These are phyloP conservation scores for Talaromyces thailandensis DNA, from an alignment of 495 filamentous ascomycete species.

Conservation along the genomic window DNA sequence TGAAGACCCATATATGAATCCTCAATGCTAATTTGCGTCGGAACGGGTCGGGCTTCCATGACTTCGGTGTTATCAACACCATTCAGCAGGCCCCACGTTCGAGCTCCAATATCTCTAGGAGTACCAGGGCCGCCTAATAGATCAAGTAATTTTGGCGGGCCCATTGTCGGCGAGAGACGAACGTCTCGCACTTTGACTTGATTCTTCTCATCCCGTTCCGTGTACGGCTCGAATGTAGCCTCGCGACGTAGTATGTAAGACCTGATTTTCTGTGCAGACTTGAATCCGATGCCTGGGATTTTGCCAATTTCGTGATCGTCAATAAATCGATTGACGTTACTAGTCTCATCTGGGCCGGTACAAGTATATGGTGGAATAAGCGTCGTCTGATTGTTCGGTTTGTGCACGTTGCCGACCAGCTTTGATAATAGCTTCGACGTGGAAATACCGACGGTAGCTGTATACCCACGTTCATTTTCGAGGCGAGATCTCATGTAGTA, in stretches of 20 bases:
- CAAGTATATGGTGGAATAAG: slow-evolving; percentile 55
- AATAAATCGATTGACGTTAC: slow-evolving; percentile 59
- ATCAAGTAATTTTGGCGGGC: slow-evolving; percentile 48
- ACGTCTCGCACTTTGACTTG: slow-evolving; percentile 56
- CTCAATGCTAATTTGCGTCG: slow-evolving; percentile 89
- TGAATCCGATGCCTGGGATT: slow-evolving; percentile 80
- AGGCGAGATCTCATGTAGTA: slow-evolving; percentile 59
- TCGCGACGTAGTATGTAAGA: slow-evolving; percentile 45
- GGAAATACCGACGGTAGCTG: slow-evolving; percentile 76
- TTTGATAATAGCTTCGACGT: slow-evolving; percentile 82
- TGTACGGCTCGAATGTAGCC: slow-evolving; percentile 22
- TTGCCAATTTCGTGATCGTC: slow-evolving; percentile 69
- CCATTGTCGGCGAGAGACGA: slow-evolving; percentile 51
- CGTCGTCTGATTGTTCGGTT: slow-evolving; percentile 78
- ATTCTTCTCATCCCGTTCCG: slow-evolving; percentile 25
- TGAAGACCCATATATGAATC: slow-evolving; percentile 72
- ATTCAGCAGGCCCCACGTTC: slow-evolving; percentile 78
- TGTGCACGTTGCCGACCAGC: slow-evolving; percentile 73
- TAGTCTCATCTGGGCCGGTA: slow-evolving; percentile 13
- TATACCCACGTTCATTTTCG: slow-evolving; percentile 73
- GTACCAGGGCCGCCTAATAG: slow-evolving; percentile 61
- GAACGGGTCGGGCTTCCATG: slow-evolving; percentile 58
- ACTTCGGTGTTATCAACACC: slow-evolving; percentile 53
- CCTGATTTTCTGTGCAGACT: slow-evolving; percentile 61
- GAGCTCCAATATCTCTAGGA: slow-evolving; percentile 56